Base-by-base conservation (phyloP, 345 rosid genomes). In the Gynandropsis gynandra region DNA sequence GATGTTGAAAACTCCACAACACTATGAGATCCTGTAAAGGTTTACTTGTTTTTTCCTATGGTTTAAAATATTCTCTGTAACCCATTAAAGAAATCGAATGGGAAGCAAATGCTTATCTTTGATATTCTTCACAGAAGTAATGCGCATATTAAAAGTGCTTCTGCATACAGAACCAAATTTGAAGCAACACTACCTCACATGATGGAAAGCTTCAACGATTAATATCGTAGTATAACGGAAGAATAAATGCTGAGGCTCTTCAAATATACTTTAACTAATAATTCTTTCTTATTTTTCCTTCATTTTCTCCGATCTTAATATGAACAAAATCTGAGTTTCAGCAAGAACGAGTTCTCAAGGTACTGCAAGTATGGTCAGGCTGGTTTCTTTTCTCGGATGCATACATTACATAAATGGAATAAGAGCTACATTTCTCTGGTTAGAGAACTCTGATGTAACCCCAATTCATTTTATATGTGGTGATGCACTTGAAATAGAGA, bases 321-420 rank as follows among this genome's bases (percentile, higher is more conserved):
- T 52, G 39, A 58, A 46, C 45, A 50, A 40, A 52, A 7, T 58
- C 17, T 59, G 56, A 50, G 20, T 20, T 56, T 59, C 27, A 64
- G 63, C 75, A 93, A 97, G 97, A 93, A 72, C 88, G 97, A 29
- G 88, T 92, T 46, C 72, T 92, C n/a, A 92, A 87, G 75, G 98
- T 92, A 32, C 69, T 92, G 74, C 97, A 92, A 67, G 98, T 92
- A 35, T 92, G 99, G 99, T 75, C 95, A 34, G 99, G 88, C 57
- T 88, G 97, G 99, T 93, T 93, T 79, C 89, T 93, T 51, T 93
- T 93, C 66, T 88, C 97, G 44, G 99, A 93, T 64, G 99, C 97
- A 47, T 93, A 93, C 71, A n/a, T n/a, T n/a, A n/a, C n/a, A 88
- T 93, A 47, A 74, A 80, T 62, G 99, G 99, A 58, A 70, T 93